phyloP scores from a whole-genome alignment of 768 basidiomycete genomes.

The Rhodotorula kratochvilovae region DNA sequence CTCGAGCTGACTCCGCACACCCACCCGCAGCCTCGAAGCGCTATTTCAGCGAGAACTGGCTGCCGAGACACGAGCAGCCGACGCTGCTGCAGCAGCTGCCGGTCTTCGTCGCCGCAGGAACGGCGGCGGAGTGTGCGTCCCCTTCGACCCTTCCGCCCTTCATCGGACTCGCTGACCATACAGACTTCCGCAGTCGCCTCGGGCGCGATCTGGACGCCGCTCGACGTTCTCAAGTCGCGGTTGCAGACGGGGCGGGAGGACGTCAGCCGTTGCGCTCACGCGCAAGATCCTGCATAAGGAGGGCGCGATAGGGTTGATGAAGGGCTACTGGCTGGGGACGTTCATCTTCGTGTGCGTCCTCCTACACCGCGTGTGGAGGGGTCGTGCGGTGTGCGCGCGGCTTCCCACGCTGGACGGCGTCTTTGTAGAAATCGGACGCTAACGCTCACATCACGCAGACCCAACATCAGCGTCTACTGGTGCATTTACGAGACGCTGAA shows the following conservation, averaged over 20 bases:
- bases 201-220: conserved; percentile 39
- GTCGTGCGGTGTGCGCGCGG: too few species aligned
- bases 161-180: conserved; percentile 7
- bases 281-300: conserved; percentile 38
- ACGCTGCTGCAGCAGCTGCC: conserved; percentile 35
- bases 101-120: conserved; percentile 39
- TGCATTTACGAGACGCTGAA: conserved; percentile 40
- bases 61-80: conserved; percentile 31
- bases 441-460: not conserved
- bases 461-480: conserved; percentile 36
- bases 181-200: conserved; percentile 24
- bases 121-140: conserved; percentile 35
- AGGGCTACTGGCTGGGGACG: conserved; percentile 37
- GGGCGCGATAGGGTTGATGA: conserved; percentile 36
- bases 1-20: not conserved
- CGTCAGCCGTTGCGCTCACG: conserved; percentile 29
- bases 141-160: not conserved
- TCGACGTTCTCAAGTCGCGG: conserved; percentile 39
- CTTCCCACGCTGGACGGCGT: too few species aligned
- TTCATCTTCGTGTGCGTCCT: conserved; percentile 21
- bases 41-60: conserved; percentile 19
- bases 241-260: conserved; percentile 40
- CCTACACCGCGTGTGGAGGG: too few species aligned
- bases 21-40: conserved; percentile 24
- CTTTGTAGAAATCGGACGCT: too few species aligned